Percentiles rank a stretch among this genome's conserved stretches.
Evolutionary conservation across 495 filamentous ascomycete species (phyloP).

Genomic region (Annulohypoxylon moriforme): DNA sequence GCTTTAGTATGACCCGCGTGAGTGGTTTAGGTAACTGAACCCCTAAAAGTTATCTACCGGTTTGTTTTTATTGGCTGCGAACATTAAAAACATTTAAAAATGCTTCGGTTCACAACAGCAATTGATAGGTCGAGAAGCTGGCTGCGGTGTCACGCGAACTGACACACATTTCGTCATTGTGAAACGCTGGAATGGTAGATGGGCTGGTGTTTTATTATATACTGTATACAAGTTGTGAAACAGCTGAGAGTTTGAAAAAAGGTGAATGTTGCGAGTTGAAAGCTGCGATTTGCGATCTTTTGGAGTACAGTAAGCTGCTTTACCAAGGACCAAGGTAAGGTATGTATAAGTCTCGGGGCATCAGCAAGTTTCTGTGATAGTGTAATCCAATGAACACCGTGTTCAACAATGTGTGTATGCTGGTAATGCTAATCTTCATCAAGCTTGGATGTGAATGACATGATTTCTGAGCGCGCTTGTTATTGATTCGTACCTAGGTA

Average conservation of each 20-base stretch:
- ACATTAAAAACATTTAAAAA: background rate
- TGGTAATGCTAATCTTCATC: slow-evolving; percentile 1
- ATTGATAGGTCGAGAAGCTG: slow-evolving; percentile 28
- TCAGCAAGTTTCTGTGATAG: background rate
- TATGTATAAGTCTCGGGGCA: background rate
- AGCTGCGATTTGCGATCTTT: background rate
- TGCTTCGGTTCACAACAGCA: slow-evolving; percentile 36
- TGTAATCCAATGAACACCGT: slow-evolving; percentile 1
- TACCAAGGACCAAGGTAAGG: background rate
- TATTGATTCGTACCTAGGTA: slow-evolving; percentile 1
- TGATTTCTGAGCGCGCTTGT: slow-evolving; percentile 2
- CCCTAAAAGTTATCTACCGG: slow-evolving; percentile 20
- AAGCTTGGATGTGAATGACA: background rate
- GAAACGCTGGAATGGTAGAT: slow-evolving; percentile 28
- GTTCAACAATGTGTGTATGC: background rate
- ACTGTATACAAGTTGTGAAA: slow-evolving; percentile 19
- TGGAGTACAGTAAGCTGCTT: slow-evolving; percentile 24
- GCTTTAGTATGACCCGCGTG: background rate
- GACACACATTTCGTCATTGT: slow-evolving; percentile 41
- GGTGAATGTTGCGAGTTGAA: background rate
- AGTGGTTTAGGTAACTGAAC: slow-evolving; percentile 20
- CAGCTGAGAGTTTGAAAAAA: slow-evolving; percentile 13
- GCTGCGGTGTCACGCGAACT: slow-evolving; percentile 32
- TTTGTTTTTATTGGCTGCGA: slow-evolving; percentile 23
- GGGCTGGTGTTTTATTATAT: slow-evolving; percentile 11